A percentile compares a stretch with the other conserved stretches of the same genome.
Conservation (phyloP, 2,329 filamentous ascomycete genomes). For the Waltergamsia citrina region DNA sequence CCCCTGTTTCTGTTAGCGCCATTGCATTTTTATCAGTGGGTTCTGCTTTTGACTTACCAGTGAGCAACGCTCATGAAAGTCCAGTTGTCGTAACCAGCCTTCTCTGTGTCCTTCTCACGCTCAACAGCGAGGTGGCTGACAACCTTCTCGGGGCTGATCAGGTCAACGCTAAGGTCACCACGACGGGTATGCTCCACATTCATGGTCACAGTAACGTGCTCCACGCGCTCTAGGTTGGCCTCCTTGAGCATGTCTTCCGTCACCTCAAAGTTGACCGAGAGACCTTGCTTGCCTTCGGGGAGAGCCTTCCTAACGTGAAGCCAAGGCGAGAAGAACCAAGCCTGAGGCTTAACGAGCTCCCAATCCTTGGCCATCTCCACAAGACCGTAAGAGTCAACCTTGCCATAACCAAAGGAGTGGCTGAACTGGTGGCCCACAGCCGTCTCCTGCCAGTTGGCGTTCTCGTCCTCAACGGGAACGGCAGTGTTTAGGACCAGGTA, state of each 20-base stretch:
- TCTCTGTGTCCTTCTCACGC: conserved; percentile 57
- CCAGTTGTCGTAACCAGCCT: conserved; percentile 80
- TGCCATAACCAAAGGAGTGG: conserved; percentile 92
- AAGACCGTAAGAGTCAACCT: conserved; percentile 78
- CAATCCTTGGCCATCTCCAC: conserved; percentile 81
- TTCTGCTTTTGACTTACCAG: too few species aligned
- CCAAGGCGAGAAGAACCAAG: conserved; percentile 93
- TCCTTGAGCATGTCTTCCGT: conserved; percentile 70
- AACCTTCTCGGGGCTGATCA: conserved; percentile 74
- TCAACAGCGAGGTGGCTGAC: conserved; percentile 75
- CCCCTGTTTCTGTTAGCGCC: conserved; percentile 60
- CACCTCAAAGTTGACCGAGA: conserved; percentile 73
- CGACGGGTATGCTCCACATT: conserved; percentile 81
- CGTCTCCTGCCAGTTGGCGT: conserved; percentile 72
- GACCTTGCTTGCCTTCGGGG: conserved; percentile 72
- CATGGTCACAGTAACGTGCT: conserved; percentile 97
- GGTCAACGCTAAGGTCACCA: conserved; percentile 86
- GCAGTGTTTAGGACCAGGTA: conserved; percentile 82
- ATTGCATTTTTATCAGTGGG: conserved; percentile 6
- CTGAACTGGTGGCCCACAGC: conserved; percentile 78
- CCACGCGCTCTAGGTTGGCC: conserved; percentile 77
- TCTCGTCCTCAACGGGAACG: conserved; percentile 61
- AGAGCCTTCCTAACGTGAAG: conserved; percentile 79
- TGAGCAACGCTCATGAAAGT: conserved; percentile 98
- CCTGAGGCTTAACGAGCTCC: conserved; percentile 85